Base-by-base conservation (phyloP, 306 rosid genomes). In the Vicia sativa region DNA sequence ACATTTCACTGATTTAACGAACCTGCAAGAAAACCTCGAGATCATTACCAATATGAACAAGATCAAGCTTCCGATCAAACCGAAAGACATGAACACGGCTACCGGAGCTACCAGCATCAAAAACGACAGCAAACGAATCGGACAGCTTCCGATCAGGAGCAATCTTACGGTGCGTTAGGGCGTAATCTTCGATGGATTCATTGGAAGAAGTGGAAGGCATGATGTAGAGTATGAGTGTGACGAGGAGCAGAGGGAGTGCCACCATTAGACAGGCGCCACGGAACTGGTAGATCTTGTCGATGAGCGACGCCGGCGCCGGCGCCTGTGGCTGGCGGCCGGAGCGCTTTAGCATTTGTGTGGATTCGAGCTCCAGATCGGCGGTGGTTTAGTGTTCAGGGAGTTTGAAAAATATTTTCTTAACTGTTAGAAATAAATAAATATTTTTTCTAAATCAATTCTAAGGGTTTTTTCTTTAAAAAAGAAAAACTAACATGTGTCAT, bases 51-150 rank as follows among this genome's bases (percentile, higher is more conserved):
- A 91, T 87, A 70, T 77, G 95, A 44, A 87, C 76, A 54, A 91
- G 97, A 72, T 91, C 85, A 6, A 87, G 79, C 42, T 77, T 67
- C 11, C 66, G 74, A 25, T 91, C 92, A 21, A 91, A 91, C 12
- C 72, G 74, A 68, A 85, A 91, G 35, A 91, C 97, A 44, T 91
- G 97, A 31, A 91, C 96, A 12, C 97, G 97, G 81, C 97, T 91
- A 18, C 97, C 97, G 28, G 97, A 91, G 79, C 97, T 91, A 6
- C 97, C 96, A 43, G 97, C 97, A 59, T 91, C 97, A 52, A 91
- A 89, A 42, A 91, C 75, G 25, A 89, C 96, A 15, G 96, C 97
- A 56, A 41, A 91, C 62, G 84, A 52, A 46, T 50, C 52, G 1
- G 80, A 12, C 23, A 52, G 28, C 52, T 53, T 67, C 54, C 60